These are phyloP conservation scores for Rosa rugosa DNA, from an alignment of 306 rosid species.

Conservation along the genomic window DNA sequence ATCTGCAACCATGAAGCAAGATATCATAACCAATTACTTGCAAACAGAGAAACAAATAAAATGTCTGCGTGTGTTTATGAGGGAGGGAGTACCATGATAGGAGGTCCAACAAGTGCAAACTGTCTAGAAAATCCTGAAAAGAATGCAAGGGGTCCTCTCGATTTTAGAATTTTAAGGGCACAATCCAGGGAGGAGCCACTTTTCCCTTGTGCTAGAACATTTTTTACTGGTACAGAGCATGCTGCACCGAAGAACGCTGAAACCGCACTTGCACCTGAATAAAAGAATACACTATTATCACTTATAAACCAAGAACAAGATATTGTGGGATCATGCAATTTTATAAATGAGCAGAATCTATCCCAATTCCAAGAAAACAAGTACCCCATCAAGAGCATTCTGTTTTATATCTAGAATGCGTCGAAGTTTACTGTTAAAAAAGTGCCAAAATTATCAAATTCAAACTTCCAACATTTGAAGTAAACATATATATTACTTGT, in stretches of 20 bases:
- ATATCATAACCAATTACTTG: too few relatives aligned
- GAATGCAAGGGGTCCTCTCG: slow-evolving; percentile 60
- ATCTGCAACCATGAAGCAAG: too few relatives aligned
- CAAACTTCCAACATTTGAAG: background rate
- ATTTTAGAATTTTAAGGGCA: slow-evolving; percentile 35
- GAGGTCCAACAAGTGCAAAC: slow-evolving; percentile 56
- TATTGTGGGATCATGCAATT: background rate
- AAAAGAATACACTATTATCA: background rate
- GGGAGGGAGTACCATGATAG: slow-evolving; percentile 52
- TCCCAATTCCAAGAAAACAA: background rate
- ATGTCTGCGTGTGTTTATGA: background rate
- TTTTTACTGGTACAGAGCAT: slow-evolving; percentile 72
- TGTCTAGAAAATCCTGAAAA: slow-evolving; percentile 67
- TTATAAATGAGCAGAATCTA: background rate
- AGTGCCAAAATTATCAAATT: background rate
- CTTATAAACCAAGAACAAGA: background rate
- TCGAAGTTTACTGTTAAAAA: background rate
- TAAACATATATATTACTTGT: background rate
- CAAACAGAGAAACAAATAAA: background rate
- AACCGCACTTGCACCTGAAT: slow-evolving; percentile 57
- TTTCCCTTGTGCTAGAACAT: slow-evolving; percentile 43
- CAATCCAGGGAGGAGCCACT: slow-evolving; percentile 51
- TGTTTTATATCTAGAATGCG: background rate
- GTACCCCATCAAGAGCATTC: background rate
- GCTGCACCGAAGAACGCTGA: slow-evolving; percentile 76